Base-by-base conservation (phyloP, 306 rosid genomes). In the Purshia tridentata region DNA sequence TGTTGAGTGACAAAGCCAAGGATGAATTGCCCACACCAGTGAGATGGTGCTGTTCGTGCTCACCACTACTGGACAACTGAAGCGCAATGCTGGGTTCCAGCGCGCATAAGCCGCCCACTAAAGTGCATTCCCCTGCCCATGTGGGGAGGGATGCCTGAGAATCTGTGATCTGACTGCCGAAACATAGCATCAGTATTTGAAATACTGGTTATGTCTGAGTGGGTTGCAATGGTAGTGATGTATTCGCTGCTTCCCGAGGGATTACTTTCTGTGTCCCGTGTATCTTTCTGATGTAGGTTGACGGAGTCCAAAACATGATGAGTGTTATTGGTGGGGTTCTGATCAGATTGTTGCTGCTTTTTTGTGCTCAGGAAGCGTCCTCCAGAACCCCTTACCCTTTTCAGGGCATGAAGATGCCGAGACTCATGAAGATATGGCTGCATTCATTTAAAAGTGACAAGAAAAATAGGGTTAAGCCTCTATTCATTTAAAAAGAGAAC, bases 371-470 rank as follows among this genome's bases (percentile, higher is more conserved):
- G 96, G 70, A 90, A 92, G 58, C 98, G 98, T 22, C 98, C 98
- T 8, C 98, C 98, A 0, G 96, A 81, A 20, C 98, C 98, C 88
- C 98, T 88, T 49, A 88, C 86, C 83, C 98, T 74, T 13, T 88
- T 92, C 82, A 92, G 76, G 23, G 98, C 98, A 42, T 92, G 98
- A 9, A 84, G 85, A 72, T 92, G 98, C 55, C 98, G 91, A 49
- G 98, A 92, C 85, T 92, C 98, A 0, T 92, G 98, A 71, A 92
- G 98, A 85, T 92, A 92, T 8, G 98, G 96, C 98, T 92, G 89
- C 90, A 84, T 77, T 44, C 22, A 58, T 72, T 77, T 58, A 57
- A 52, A 69, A 61, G 66, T 9, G 12, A 68, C 44, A 46, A 69
- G 9, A 53, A 23, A 76, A 53, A 51, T 40, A 0, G 50, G 71